These are phyloP conservation scores for Cercospora canescens DNA, from an alignment of 2,329 filamentous ascomycete genomes.

Conservation along the genomic window DNA sequence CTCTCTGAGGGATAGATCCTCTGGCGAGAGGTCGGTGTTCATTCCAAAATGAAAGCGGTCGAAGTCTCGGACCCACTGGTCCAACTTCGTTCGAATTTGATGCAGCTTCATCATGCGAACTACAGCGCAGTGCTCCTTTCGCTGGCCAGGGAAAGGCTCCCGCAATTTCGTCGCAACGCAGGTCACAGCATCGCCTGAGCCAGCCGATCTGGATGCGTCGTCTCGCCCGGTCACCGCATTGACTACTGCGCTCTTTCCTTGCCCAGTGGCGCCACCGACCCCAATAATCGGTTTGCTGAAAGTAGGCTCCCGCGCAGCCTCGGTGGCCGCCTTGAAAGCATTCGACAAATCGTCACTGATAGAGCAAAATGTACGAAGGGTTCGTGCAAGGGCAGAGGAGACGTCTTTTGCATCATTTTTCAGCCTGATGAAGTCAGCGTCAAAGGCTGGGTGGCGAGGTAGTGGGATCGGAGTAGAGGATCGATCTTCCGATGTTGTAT, in stretches of 20 bases:
- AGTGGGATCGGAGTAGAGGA: neutral
- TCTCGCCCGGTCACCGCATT: neutral
- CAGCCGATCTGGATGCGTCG: neutral
- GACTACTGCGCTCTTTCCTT: neutral
- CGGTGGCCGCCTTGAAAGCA: neutral
- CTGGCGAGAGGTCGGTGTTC: neutral
- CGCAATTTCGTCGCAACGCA: neutral
- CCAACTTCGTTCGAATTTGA: neutral
- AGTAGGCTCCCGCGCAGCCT: neutral
- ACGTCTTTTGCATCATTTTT: too few relatives aligned
- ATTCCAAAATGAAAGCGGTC: neutral
- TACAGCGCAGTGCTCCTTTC: neutral
- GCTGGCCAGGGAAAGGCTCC: neutral
- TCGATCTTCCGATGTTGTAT: neutral
- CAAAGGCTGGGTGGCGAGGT: too few relatives aligned
- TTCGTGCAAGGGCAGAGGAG: too few relatives aligned
- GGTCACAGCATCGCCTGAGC: neutral
- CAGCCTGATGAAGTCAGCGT: too few relatives aligned
- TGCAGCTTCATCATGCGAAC: neutral
- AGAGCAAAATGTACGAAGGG: too few relatives aligned
- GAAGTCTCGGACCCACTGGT: neutral
- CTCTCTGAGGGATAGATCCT: neutral
- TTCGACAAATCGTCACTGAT: neutral
- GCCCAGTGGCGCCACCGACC: neutral
- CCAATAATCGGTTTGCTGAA: neutral